These are phyloP conservation scores for Epichloe coenophiala DNA, from an alignment of 2,329 filamentous ascomycete genomes.

Conservation along the genomic window DNA sequence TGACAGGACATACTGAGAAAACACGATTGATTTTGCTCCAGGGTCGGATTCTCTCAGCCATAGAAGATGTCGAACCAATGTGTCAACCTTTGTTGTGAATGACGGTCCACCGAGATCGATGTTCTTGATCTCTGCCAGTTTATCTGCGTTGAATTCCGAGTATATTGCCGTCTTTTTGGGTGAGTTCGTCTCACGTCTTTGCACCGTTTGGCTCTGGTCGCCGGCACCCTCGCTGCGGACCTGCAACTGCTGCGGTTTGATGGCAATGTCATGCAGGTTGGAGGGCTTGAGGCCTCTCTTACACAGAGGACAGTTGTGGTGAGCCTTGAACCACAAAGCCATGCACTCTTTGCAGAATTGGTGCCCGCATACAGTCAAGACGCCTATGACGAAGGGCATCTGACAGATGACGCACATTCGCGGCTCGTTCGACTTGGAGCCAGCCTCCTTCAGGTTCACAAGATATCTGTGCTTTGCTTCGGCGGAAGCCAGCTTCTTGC, in stretches of 20 bases:
- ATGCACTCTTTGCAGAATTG: constrained; percentile 88
- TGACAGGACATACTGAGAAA: constrained; percentile 50
- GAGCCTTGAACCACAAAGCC: constrained; percentile 58
- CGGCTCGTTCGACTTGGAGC: constrained; percentile 48
- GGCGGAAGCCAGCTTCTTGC: constrained; percentile 44
- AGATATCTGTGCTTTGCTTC: constrained; percentile 67
- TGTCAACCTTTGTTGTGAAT: constrained; percentile 87
- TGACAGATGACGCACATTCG: constrained; percentile 81
- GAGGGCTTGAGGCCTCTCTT: constrained; percentile 51
- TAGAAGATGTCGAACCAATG: constrained; percentile 62
- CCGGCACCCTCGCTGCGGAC: constrained; percentile 34
- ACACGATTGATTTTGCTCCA: constrained; percentile 84
- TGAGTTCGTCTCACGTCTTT: constrained; percentile 8
- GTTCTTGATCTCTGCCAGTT: constrained; percentile 67
- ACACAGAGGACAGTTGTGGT: constrained; percentile 73
- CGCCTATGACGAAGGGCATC: constrained; percentile 59
- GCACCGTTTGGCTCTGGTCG: constrained; percentile 5
- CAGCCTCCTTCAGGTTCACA: constrained; percentile 39
- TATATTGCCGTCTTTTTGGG: constrained; percentile 49
- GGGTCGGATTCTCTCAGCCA: constrained; percentile 78
- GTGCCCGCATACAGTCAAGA: constrained; percentile 79
- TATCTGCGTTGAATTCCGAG: constrained; percentile 55
- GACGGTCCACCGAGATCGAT: constrained; percentile 61
- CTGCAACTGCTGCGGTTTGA: constrained; percentile 62
- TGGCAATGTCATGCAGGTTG: constrained; percentile 74